Evolutionary conservation across 73 alveolate species (phyloP).

Genomic region (Uronychia binucleata): DNA sequence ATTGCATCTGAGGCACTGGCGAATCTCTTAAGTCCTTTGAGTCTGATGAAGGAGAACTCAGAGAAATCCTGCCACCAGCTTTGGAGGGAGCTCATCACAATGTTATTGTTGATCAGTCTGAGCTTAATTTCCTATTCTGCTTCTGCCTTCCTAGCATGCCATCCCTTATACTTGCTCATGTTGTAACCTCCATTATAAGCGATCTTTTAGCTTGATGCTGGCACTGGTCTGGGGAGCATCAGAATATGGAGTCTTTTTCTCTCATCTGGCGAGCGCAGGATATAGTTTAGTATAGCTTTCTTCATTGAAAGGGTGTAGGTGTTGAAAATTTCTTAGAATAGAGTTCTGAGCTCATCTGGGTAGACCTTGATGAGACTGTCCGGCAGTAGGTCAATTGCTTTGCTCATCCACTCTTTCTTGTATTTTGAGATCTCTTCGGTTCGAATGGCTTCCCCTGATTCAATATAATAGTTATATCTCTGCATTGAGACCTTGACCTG

Average conservation of each 20-base stretch:
- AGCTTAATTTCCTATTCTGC: slow-evolving; percentile 57
- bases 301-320: slow-evolving; percentile 84
- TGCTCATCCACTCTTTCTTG: slow-evolving; percentile 85
- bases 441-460: slow-evolving; percentile 76
- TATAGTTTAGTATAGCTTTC: slow-evolving; percentile 88
- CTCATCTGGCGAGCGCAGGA: slow-evolving; percentile 93
- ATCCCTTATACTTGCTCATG: slow-evolving; percentile 66
- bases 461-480: slow-evolving; percentile 87
- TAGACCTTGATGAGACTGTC: slow-evolving; percentile 66
- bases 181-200: slow-evolving; percentile 93
- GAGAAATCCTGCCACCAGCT: slow-evolving; percentile 75
- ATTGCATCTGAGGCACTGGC: slow-evolving; percentile 79
- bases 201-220: slow-evolving; percentile 83
- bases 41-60: slow-evolving; percentile 51
- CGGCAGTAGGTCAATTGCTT: slow-evolving; percentile 78
- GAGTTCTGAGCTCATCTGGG: slow-evolving; percentile 44
- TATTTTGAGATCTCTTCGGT: slow-evolving; percentile 87
- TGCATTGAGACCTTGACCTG: slow-evolving; percentile 74
- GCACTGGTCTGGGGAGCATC: slow-evolving; percentile 87
- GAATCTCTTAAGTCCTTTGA: slow-evolving; percentile 40
- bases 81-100: slow-evolving; percentile 39
- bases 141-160: slow-evolving; percentile 71
- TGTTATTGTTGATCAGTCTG: slow-evolving; percentile 48
- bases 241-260: slow-evolving; percentile 92
- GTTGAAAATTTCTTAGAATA: slow-evolving; percentile 84